Evolutionary conservation across 2,329 filamentous ascomycete genomes (phyloP), one percentile per base, ranked within the genome.

Genomic region (Verticillium zaregamsianum): DNA sequence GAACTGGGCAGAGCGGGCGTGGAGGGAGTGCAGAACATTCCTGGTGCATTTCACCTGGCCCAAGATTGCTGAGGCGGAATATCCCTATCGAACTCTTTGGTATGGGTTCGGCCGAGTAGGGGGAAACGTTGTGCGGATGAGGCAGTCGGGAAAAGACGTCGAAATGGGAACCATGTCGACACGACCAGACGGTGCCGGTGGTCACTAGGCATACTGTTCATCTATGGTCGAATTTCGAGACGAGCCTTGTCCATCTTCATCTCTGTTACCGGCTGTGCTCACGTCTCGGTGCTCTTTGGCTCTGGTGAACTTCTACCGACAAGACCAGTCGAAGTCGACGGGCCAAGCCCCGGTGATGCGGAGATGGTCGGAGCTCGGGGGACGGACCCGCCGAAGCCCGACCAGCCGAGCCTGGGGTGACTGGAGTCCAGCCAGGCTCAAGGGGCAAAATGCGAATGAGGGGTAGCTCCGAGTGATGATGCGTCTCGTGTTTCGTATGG

Each of bases 41-140:
- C 35, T 58, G 17, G 37, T 58, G 56, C 35, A 40, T 25, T 58
- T 8, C 62, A 67, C 32, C 66, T 72, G 58, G 67, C 71, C 1
- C 66, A 58, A 8, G 45, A 52, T 52, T 14, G 20, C 20, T 3
- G 45, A 52, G 20, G 45, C 45, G 11, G 45, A 52, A 52, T 52
- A 52, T 20, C 45, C 45, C n/a, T 52, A 52, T 14, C 45, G 45
- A 12, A 25, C 20, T 3, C 20, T 52, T n/a, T 52, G 45, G 45
- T 52, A 25, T 52, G 45, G 45, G 23, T 52, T 52, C 11, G 45
- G 45, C 9, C n/a, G 45, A 52, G 17, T 52, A 5, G 45, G 45
- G n/a, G 45, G 45, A 8, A 28, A 8, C 20, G 20, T 52, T 3
- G 45, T 52, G 3, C 45, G 45, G 45, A 52, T 52, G 45, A 52